Conservation (phyloP, 176 grass and related monocot species). For the Elaeis guineensis region DNA sequence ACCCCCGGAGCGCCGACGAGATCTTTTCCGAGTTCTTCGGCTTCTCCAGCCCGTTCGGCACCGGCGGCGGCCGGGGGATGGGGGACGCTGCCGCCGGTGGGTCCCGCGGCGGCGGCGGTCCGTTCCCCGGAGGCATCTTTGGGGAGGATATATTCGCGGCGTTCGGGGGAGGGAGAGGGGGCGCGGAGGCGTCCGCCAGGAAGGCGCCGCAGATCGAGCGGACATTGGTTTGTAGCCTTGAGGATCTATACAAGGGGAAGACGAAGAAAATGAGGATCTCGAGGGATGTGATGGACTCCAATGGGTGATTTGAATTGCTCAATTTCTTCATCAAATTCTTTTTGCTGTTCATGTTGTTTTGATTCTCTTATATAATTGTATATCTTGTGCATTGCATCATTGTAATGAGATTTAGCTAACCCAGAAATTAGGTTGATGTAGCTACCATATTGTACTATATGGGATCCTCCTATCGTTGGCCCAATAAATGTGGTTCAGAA, state of each 20-base stretch:
- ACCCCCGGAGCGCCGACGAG: slow-evolving; percentile 45
- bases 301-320: slow-evolving; percentile 35
- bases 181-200: slow-evolving; percentile 31
- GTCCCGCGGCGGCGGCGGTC: not conserved
- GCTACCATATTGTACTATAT: too few species aligned
- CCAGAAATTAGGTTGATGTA: too few species aligned
- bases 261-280: slow-evolving; percentile 91
- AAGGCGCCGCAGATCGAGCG: slow-evolving; percentile 49
- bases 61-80: not conserved
- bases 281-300: slow-evolving; percentile 44
- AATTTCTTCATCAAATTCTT: not conserved
- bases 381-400: too few species aligned
- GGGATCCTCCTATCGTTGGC: too few species aligned
- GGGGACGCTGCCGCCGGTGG: not conserved
- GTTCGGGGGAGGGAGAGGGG: slow-evolving; percentile 9
- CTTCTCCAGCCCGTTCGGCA: not conserved
- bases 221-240: slow-evolving; percentile 40
- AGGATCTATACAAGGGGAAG: slow-evolving; percentile 66
- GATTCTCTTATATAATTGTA: too few species aligned
- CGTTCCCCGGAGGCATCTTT: slow-evolving; percentile 10
- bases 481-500: too few species aligned
- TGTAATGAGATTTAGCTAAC: too few species aligned
- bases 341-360: not conserved
- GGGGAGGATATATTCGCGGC: slow-evolving; percentile 17
- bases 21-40: slow-evolving; percentile 70